phyloP scores from a whole-genome alignment of 805 yeast species.

The Myxozyma monticola region DNA sequence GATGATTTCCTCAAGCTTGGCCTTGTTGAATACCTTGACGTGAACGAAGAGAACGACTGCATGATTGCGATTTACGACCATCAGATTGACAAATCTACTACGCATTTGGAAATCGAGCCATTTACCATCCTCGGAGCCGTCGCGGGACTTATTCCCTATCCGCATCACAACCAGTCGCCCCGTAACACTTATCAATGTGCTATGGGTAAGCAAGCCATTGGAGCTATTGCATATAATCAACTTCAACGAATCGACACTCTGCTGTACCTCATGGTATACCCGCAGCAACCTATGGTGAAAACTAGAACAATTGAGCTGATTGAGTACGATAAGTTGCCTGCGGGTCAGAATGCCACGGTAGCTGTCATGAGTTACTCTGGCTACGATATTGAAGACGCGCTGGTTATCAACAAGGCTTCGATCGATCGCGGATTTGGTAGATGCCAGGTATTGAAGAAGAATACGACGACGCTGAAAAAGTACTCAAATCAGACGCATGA shows the following conservation, averaged over 20 bases:
- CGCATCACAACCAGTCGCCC: conserved; percentile 98
- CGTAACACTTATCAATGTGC: conserved; percentile 99
- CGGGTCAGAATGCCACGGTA: conserved; percentile 98
- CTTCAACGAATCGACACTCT: conserved; percentile 93
- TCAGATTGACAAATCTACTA: conserved; percentile 55
- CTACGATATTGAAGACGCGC: conserved; percentile 98
- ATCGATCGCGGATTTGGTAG: conserved; percentile 97
- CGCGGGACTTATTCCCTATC: conserved; percentile 98
- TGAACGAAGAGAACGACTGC: conserved; percentile 95
- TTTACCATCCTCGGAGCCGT: conserved; percentile 93
- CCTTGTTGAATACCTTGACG: conserved; percentile 91
- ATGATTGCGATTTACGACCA: conserved; percentile 85
- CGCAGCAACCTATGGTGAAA: conserved; percentile 99
- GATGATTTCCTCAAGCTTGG: conserved; percentile 88
- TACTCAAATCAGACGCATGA: conserved; percentile 94
- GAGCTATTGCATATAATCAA: conserved; percentile 97
- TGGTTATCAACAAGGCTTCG: conserved; percentile 89
- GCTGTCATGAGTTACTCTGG: conserved; percentile 99
- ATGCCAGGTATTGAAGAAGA: conserved; percentile 91
- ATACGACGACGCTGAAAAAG: conserved; percentile 83
- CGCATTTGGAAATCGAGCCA: conserved; percentile 95
- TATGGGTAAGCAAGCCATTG: conserved; percentile 99
- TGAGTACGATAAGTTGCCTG: conserved; percentile 93
- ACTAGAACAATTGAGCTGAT: conserved; percentile 94
- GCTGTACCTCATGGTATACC: conserved; percentile 94